phyloP scores from a whole-genome alignment of 495 filamentous ascomycete genomes.

The Podospora australis region DNA sequence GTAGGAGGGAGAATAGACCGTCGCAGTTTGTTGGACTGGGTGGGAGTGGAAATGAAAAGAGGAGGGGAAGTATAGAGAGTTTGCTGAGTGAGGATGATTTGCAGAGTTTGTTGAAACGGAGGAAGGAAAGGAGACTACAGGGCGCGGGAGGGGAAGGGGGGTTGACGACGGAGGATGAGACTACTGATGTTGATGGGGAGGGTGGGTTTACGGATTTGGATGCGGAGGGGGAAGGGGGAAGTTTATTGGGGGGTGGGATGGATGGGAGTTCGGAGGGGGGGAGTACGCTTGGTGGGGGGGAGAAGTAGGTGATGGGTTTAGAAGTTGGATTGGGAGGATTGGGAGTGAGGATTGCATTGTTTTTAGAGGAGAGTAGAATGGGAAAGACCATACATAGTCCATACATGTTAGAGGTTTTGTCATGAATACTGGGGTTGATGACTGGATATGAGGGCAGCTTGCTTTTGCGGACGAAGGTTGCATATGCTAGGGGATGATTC shows the following conservation, averaged over 20 bases:
- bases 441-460: too few relatives aligned
- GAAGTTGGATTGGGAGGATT: background rate
- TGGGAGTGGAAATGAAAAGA: too few relatives aligned
- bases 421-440: too few relatives aligned
- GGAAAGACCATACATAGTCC: too few relatives aligned
- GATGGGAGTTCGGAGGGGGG: background rate
- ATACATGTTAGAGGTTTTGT: too few relatives aligned
- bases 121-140: background rate
- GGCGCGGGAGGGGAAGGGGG: background rate
- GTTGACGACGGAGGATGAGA: constrained; percentile 18
- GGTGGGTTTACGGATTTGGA: constrained; percentile 1
- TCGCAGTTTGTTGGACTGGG: too few relatives aligned
- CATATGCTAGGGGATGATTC: too few relatives aligned
- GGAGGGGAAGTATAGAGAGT: constrained; percentile 24
- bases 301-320: background rate
- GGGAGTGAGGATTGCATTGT: background rate
- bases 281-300: background rate
- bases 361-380: too few relatives aligned
- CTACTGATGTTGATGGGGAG: constrained; percentile 14
- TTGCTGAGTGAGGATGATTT: constrained; percentile 25
- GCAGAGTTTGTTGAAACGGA: constrained; percentile 12
- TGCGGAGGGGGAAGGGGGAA: background rate
- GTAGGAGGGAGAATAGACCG: constrained; percentile 51
- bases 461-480: too few relatives aligned
- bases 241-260: constrained; percentile 2